Percentiles rank a stretch among this genome's conserved stretches.
Evolutionary conservation across 2,329 filamentous ascomycete genomes (phyloP).

Genomic region (Penicillium nordicum): DNA sequence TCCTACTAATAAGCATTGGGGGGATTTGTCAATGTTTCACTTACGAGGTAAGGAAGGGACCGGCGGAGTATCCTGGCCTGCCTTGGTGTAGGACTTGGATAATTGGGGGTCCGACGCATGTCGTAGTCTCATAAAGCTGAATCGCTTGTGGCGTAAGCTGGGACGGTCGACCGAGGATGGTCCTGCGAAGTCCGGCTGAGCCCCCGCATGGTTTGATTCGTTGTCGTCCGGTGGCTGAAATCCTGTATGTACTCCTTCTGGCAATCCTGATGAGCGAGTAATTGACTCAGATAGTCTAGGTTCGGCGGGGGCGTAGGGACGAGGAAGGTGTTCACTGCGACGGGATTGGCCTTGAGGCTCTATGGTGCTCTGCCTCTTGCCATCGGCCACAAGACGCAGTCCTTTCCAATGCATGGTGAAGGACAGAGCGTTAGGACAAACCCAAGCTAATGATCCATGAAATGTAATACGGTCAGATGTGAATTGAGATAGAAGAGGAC

Average conservation of each 20-base stretch:
- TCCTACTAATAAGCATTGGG: background rate
- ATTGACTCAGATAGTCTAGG: slow-evolving; percentile 37
- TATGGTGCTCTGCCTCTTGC: slow-evolving; percentile 34
- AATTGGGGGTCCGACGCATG: slow-evolving; percentile 93
- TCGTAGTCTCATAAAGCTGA: slow-evolving; percentile 74
- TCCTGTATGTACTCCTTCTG: slow-evolving; percentile 12
- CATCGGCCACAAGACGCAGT: slow-evolving; percentile 35
- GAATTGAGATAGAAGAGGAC: slow-evolving; percentile 5
- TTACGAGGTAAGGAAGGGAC: slow-evolving; percentile 42
- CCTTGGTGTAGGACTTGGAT: slow-evolving; percentile 66
- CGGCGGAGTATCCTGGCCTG: slow-evolving; percentile 54
- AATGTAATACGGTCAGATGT: background rate
- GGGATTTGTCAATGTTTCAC: slow-evolving; percentile 14
- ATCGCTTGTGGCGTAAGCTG: slow-evolving; percentile 45
- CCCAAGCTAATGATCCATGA: slow-evolving; percentile 4
- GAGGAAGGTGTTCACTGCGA: slow-evolving; percentile 38
- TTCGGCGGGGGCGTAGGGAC: slow-evolving; percentile 31
- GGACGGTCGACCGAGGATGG: slow-evolving; percentile 22
- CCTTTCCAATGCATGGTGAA: slow-evolving; percentile 42
- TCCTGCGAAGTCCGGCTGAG: slow-evolving; percentile 16
- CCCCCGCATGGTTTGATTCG: slow-evolving; percentile 14
- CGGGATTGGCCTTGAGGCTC: slow-evolving; percentile 30
- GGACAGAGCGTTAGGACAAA: slow-evolving; percentile 9
- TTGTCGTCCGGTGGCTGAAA: slow-evolving; percentile 14
- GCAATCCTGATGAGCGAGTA: slow-evolving; percentile 25